A percentile compares a stretch with the other conserved stretches of the same genome.
Conservation (phyloP, 129 eudicot species). For the Heracleum sosnowskyi region DNA sequence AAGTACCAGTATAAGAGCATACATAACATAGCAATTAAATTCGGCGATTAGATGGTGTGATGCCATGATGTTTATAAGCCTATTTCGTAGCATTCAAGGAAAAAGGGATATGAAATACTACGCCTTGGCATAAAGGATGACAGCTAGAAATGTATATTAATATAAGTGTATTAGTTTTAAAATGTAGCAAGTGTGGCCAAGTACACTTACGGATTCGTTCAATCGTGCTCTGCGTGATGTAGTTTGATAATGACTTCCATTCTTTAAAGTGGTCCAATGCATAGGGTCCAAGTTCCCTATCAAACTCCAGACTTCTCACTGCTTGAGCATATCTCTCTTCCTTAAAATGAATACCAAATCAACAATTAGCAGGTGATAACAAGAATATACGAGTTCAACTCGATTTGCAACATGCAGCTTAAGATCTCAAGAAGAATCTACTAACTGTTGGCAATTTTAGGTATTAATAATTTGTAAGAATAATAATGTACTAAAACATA, state of each 20-base stretch:
- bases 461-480: neutral
- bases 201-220: conserved; percentile 57
- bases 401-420: neutral
- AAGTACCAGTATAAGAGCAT: neutral
- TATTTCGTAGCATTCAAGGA: neutral
- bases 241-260: conserved; percentile 71
- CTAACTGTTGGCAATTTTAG: neutral
- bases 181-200: neutral
- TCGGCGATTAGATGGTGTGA: neutral
- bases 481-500: neutral
- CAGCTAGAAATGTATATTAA: neutral
- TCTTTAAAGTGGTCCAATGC: conserved; percentile 55
- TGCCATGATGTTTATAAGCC: neutral
- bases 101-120: neutral
- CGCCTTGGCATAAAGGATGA: neutral
- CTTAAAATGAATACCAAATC: conserved; percentile 27
- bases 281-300: conserved; percentile 79
- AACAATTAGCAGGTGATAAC: neutral
- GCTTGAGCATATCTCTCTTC: conserved; percentile 77
- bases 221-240: conserved; percentile 58
- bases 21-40: neutral
- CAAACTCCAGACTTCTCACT: conserved; percentile 68
- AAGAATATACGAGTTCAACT: neutral
- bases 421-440: neutral
- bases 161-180: neutral